Evolutionary conservation across 305 asterid species (phyloP).

Genomic region (Fraxinus sp.): DNA sequence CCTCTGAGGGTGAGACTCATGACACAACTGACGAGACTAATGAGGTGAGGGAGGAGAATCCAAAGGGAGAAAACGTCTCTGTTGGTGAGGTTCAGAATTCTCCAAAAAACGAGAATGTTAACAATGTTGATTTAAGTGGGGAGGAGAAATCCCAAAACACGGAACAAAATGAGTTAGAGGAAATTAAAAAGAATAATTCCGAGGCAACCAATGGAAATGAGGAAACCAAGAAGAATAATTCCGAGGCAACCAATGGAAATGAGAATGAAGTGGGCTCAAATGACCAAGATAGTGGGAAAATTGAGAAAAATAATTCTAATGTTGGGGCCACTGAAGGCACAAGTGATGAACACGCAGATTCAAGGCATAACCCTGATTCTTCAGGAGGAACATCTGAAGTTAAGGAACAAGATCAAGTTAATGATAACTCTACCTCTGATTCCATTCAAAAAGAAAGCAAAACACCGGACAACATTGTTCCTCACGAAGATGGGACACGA

Average conservation of each 20-base stretch:
- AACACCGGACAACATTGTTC: conserved; percentile 13
- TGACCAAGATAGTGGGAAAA: conserved; percentile 23
- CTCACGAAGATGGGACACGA: conserved; percentile 17
- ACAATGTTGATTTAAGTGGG: conserved; percentile 18
- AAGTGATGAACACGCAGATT: conserved; percentile 4
- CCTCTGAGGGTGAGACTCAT: conserved; percentile 30
- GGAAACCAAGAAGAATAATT: no score
- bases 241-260: no score
- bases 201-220: no score
- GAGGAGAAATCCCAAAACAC: conserved; percentile 29
- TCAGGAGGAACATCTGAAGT: conserved; percentile 27
- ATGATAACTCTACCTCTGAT: conserved; percentile 26
- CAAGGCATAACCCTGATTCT: conserved; percentile 27
- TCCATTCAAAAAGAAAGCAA: conserved; percentile 27
- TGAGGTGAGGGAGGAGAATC: conserved; percentile 27
- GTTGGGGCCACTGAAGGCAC: conserved; percentile 18
- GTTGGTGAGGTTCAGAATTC: conserved; percentile 26
- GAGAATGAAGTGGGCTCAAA: conserved; percentile 11
- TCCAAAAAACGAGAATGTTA: conserved; percentile 32
- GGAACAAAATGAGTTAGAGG: conserved; percentile 24
- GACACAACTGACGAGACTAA: conserved; percentile 30
- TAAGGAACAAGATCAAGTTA: conserved; percentile 14
- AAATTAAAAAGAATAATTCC: neutral
- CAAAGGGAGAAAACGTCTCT: conserved; percentile 23
- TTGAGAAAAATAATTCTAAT: conserved; percentile 23